phyloP scores from a whole-genome alignment of 306 rosid species.

The Quercus dentata region DNA sequence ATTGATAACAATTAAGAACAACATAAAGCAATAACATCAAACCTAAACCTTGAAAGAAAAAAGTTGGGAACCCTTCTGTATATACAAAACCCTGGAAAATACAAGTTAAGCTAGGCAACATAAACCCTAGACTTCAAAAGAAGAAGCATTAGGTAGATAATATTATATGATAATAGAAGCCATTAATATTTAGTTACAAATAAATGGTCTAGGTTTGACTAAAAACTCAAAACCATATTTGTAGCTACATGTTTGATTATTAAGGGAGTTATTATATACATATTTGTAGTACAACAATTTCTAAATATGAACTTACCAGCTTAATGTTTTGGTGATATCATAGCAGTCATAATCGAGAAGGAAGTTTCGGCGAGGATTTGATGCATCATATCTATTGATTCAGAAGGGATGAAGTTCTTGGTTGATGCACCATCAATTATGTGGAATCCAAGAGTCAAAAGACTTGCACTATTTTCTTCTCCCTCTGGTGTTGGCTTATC shows the following conservation, averaged over 20 bases:
- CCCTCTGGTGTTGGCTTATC: background rate
- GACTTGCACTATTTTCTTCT: slow-evolving; percentile 24
- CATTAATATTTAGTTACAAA: too few relatives aligned
- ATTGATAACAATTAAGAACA: background rate
- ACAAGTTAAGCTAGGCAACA: background rate
- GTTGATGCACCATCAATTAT: slow-evolving; percentile 14
- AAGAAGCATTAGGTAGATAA: background rate
- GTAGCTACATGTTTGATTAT: background rate
- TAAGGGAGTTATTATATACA: too few relatives aligned
- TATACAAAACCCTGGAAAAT: background rate
- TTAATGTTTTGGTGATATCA: background rate
- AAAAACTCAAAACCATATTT: background rate
- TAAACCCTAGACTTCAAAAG: background rate
- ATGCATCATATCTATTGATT: slow-evolving; percentile 21
- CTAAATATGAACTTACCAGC: background rate
- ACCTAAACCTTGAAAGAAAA: background rate
- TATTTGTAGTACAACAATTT: too few relatives aligned
- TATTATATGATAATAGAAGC: too few relatives aligned
- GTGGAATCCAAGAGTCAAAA: slow-evolving; percentile 43
- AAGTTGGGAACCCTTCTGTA: background rate
- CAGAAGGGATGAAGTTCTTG: slow-evolving; percentile 2
- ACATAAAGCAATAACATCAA: background rate
- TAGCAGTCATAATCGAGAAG: slow-evolving; percentile 20
- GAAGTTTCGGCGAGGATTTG: slow-evolving; percentile 25
- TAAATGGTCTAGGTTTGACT: background rate